Evolutionary conservation across 345 rosid species (phyloP), one percentile per base, ranked within the genome.

Genomic region (Gossypium turneri): DNA sequence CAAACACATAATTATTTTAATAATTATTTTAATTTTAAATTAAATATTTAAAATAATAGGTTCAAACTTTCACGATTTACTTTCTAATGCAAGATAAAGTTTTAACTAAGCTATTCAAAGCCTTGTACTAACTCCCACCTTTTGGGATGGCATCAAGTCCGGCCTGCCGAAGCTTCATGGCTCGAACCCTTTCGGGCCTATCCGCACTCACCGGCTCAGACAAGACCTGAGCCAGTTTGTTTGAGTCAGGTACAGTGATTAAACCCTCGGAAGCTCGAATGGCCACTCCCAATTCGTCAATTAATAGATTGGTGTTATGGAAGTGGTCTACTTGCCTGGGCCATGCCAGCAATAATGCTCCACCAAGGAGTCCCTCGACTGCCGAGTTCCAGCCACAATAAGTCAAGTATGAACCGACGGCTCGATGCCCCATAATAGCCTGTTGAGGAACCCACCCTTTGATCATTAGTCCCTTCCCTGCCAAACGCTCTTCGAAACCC

Each of bases 341-440:
- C 93, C 93, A 91, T 9, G 90, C 78, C 59, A 86, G 82, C 90
- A 93, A 79, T 16, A 80, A 52, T 47, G 88, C 86, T 2, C 90
- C 90, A 0, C 82, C 86, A 0, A 78, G 80, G 0, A 88, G 16
- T 45, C 82, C 88, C 29, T 91, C 97, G 0, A 91, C 16, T 29
- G 79, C 78, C 2, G 89, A 89, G 75, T 89, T 90, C 92, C 96
- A 90, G 17, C 93, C 89, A 9, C 88, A 91, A 38, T 89, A 90
- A 29, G 88, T 89, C 77, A 89, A 34, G 79, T 87, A 89, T 66
- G 85, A 85, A 0, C 90, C 92, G 8, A 88, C 87, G 0, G 87
- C 86, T 17, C 71, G 20, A 67, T 89, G 91, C 3, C 64, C 69
- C 13, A 86, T 75, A 38, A 89, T 78, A 63, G 65, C 51, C 6